Evolutionary conservation across 306 rosid genomes (phyloP), one percentile per base, ranked within the genome.

Genomic region (Fagus sylvatica): DNA sequence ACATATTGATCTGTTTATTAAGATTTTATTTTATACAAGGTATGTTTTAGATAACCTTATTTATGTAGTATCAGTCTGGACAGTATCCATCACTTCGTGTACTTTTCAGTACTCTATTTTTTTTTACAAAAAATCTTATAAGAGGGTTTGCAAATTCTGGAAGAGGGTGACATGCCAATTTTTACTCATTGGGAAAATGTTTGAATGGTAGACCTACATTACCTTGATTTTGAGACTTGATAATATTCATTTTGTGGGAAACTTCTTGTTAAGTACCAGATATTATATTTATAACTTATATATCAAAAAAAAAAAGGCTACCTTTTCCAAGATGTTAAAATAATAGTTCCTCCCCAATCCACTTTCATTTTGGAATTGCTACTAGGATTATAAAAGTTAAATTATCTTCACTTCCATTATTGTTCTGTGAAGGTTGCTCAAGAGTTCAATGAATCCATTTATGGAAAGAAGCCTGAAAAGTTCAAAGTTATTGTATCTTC

Each of bases 401-500:
- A 73, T 73, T 83, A 57, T 39, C 57, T 64, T 76, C 80, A 39
- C 37, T 84, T 54, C 74, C 74, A 72, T 80, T 69, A 39, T 68
- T 67, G 60, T 69, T 88, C 41, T 81, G 80, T 80, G 75, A 87
- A 95, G 98, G 98, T 86, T 80, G 97, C 98, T 61, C 74, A n/a
- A 68, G 84, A 87, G 80, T 92, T 95, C 89, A 79, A 62, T 66
- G 89, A 92, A 69, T 89, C 93, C 76, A 83, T 95, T 77, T 74
- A 51, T 49, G 90, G 88, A 78, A 88, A 82, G 89, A 86, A 85
- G 72, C 83, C 85, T 70, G 80, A 86, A 17, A 90, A 87, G 69
- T 84, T 83, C 53, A 95, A 86, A 85, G 81, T 95, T 86, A 86
- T 95, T 60, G 96, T 95, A 86, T 95, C 99, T 54, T 93, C 93